Base-by-base conservation (phyloP, 306 rosid genomes). In the Vicia sativa region DNA sequence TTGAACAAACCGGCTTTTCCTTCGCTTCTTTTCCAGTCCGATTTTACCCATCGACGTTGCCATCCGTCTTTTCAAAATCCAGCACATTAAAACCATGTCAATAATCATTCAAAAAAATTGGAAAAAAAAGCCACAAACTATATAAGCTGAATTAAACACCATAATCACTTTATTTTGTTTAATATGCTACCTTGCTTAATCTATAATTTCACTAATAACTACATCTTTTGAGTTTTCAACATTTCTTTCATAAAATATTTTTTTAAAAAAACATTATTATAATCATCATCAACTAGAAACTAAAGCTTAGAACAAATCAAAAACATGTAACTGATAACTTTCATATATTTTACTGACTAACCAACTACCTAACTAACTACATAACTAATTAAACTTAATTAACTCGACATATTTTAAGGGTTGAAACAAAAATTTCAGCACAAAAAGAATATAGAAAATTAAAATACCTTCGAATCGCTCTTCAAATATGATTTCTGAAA, bases 1-100 rank as follows among this genome's bases (percentile, higher is more conserved):
- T 84, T 90, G 84, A 95, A 95, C 10, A 89, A 83, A 72, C 99
- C 99, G 1, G 99, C 97, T 84, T 95, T 90, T 4, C 95, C 96
- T 80, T 95, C 96, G 3, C 67, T 70, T 49, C 62, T 82, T 79
- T 95, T 95, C 97, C 99, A 90, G 70, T 88, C 96, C 1, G 99
- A 95, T 61, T 19, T 74, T 4, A 95, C 92, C 99, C 99, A 95
- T 3, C 96, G 87, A 46, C 80, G 59, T 62, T 80, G 83, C 97
- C 97, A 95, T 21, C 88, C 99, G 62, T 87, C 97, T 93, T 28
- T 62, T 42, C 42, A 42, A 67, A 71, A 75, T 50, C 50, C 62
- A 57, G 63, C 57, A 55, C 16, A 45, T n/a, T 41, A 52, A 26
- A 4, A 21, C 21, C 62, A 28, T 31, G 19, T 61, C 54, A 64